Percentiles rank a stretch among this genome's conserved stretches.
Evolutionary conservation across 1,139 yeast species (phyloP).

Genomic region (Geotrichum carabidarum): DNA sequence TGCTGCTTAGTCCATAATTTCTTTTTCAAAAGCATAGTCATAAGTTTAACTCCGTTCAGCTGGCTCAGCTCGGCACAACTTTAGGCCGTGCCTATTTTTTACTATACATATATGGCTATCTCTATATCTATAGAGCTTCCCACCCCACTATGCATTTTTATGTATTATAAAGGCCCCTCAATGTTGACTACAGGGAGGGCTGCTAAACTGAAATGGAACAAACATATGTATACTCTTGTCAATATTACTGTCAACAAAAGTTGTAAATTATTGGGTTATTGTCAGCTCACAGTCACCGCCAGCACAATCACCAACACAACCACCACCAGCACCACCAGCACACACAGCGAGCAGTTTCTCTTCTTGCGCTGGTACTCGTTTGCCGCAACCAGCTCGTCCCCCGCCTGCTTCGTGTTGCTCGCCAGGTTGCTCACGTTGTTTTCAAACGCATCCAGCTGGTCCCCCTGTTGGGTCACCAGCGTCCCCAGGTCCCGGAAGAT

Average conservation of each 20-base stretch:
- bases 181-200: too few species aligned
- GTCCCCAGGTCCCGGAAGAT: conserved; percentile 77
- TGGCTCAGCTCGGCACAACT: too few species aligned
- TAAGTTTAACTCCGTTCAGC: too few species aligned
- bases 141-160: too few species aligned
- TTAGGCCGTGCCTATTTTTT: too few species aligned
- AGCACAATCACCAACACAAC: conserved; percentile 43
- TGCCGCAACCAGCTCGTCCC: conserved; percentile 64
- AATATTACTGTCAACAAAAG: neutral
- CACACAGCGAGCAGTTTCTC: conserved; percentile 68
- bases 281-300: conserved; percentile 30
- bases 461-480: conserved; percentile 77
- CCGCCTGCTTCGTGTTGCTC: conserved; percentile 66
- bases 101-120: too few species aligned
- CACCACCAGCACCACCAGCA: conserved; percentile 48
- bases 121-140: too few species aligned
- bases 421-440: conserved; percentile 64
- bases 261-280: neutral
- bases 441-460: conserved; percentile 75
- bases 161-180: too few species aligned
- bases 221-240: neutral
- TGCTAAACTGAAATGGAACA: neutral
- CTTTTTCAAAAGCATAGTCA: too few species aligned
- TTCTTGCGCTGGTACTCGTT: conserved; percentile 65
- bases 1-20: too few species aligned